Percentiles rank a stretch among this genome's conserved stretches.
These are phyloP conservation scores for Triadica sebifera DNA, from an alignment of 345 rosid species.

Conservation along the genomic window DNA sequence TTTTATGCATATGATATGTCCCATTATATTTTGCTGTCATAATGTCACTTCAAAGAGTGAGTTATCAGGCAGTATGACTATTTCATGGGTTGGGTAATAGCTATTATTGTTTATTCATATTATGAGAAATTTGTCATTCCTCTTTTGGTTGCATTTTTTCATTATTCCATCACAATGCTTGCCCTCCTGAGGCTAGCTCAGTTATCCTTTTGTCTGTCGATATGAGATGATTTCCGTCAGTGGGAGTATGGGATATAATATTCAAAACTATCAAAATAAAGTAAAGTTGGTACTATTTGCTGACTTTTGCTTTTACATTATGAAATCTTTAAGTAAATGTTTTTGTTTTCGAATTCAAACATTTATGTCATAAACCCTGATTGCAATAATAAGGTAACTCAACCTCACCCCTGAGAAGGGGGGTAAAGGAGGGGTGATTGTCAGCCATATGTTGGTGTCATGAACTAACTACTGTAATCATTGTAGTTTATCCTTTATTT, in stretches of 20 bases:
- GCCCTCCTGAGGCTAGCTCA: neutral
- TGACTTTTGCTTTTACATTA: neutral
- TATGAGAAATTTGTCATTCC: neutral
- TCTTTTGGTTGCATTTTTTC: neutral
- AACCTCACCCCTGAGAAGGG: neutral
- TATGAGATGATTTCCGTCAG: neutral
- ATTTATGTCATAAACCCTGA: neutral
- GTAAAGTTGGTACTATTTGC: neutral
- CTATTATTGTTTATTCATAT: neutral
- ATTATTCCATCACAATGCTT: neutral
- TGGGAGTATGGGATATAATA: neutral
- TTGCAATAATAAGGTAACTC: neutral
- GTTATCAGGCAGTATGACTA: neutral
- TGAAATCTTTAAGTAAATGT: neutral
- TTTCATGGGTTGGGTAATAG: neutral
- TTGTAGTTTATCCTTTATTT: neutral
- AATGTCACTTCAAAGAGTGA: too few relatives aligned
- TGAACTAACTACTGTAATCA: neutral
- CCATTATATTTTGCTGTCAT: neutral
- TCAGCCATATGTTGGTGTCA: neutral
- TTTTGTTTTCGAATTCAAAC: neutral
- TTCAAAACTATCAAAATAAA: neutral
- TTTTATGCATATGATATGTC: neutral
- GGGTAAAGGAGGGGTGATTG: neutral
- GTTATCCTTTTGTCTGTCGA: neutral